phyloP scores from a whole-genome alignment of 2,329 filamentous ascomycete species.

The Phialocephala subalpina region DNA sequence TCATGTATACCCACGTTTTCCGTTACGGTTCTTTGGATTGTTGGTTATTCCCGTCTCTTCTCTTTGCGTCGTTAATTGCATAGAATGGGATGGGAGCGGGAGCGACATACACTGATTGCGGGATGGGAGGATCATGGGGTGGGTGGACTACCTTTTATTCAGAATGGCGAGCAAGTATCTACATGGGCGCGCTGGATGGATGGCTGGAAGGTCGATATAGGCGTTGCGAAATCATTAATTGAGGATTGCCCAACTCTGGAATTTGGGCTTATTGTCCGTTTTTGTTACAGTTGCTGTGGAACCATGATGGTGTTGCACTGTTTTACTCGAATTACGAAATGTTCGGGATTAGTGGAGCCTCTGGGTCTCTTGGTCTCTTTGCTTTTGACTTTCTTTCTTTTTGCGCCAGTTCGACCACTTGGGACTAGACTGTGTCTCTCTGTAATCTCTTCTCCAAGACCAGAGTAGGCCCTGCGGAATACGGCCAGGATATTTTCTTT shows the following conservation, averaged over 20 bases:
- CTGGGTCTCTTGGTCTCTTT: no score
- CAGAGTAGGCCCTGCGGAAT: no score
- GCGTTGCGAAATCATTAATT: constrained; percentile 10
- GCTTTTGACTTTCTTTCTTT: no score
- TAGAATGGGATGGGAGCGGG: constrained; percentile 13
- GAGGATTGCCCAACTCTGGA: constrained; percentile 4
- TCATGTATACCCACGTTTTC: constrained; percentile 44
- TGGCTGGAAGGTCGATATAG: constrained; percentile 7
- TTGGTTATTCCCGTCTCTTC: not conserved
- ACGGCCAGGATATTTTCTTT: no score
- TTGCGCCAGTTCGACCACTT: no score
- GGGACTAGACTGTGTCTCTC: no score
- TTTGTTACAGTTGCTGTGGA: no score
- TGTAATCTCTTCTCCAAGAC: no score
- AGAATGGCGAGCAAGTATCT: not conserved
- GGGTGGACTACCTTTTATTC: constrained; percentile 10
- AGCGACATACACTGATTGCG: no score
- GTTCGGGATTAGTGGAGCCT: no score
- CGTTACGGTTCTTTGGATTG: constrained; percentile 20
- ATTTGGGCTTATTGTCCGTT: not conserved
- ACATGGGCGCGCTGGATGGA: not conserved
- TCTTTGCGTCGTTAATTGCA: constrained; percentile 8
- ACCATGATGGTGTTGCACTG: no score
- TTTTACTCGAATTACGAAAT: no score
- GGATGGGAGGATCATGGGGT: not conserved